Evolutionary conservation across 441 rosid genomes (phyloP).

Genomic region (Dalechampia spathulata): DNA sequence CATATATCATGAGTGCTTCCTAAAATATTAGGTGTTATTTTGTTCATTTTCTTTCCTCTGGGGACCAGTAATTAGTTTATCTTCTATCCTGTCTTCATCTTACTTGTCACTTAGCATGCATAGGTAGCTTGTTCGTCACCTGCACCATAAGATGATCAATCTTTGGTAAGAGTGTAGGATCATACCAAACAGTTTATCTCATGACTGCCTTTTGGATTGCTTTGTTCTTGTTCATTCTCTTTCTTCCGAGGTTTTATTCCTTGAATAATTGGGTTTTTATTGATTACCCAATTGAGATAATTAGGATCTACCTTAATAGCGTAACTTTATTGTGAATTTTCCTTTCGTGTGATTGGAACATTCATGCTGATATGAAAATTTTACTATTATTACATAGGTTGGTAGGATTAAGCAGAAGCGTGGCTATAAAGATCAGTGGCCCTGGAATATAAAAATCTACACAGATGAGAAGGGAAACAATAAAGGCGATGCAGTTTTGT

Average conservation of each 20-base stretch:
- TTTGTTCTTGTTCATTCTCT: background rate
- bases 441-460: constrained; percentile 88
- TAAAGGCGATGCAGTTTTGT: constrained; percentile 83
- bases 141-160: too few species aligned
- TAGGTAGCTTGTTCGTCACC: too few species aligned
- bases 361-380: constrained; percentile 1
- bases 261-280: background rate
- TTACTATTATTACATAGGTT: constrained; percentile 38
- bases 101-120: too few species aligned
- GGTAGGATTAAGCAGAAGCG: constrained; percentile 95
- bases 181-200: background rate
- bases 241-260: background rate
- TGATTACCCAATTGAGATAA: background rate
- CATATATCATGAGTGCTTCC: too few species aligned
- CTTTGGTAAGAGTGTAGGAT: too few species aligned
- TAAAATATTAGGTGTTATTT: too few species aligned
- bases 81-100: too few species aligned
- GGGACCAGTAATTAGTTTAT: too few species aligned
- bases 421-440: constrained; percentile 98
- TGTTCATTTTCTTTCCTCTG: too few species aligned
- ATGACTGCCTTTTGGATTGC: background rate
- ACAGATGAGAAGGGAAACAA: constrained; percentile 84
- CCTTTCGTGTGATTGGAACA: background rate
- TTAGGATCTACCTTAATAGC: background rate
- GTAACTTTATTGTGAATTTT: background rate